Evolutionary conservation across 208 protist species (phyloP), one percentile per base, ranked within the genome.

Genomic region (Trypanosoma platydactyli): DNA sequence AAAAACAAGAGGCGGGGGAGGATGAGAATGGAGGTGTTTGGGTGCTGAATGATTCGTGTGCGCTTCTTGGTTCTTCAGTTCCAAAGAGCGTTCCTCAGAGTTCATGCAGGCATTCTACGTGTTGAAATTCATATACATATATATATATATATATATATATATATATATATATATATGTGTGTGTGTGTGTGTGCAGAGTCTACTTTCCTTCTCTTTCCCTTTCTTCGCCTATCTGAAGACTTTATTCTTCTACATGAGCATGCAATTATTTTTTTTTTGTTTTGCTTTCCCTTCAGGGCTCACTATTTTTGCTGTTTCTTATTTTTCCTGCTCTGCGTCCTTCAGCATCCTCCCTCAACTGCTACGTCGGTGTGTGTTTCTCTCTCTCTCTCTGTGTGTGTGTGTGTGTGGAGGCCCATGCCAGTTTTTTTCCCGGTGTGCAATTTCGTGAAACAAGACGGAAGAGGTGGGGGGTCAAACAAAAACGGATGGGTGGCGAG

Each of bases 121-220:
- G n/a, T 2, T n/a, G 50, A 12, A 7, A 46, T 15, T 58, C 48
- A 0, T 49, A 16, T 72, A 4, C 56, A 54, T 55, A 48, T 15
- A 12, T 40, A 52, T 68, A 52, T 66, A 40, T 68, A 33, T 27
- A 7, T 48, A 55, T 72, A 40, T 45, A 33, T 55, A 53, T 56
- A 40, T 61, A 60, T 33, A 30, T 67, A 52, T 59, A 20, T 59
- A 12, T 76, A 24, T 72, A 38, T 44, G 52, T 46, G 20, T 60
- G 64, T 45, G n/a, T 64, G 64, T 55, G 16, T 67, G 3, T 44
- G 30, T 40, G 38, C 51, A 27, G 64, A 30, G 30, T 48, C 33
- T 50, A 1, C 42, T 49, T 33, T 64, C 54, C 50, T 62, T 48
- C 54, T 41, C 16, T 45, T 24, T 50, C 20, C 25, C 40, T 67